Conservation (phyloP, 2,329 filamentous ascomycete species). For the Alternaria arbusti region DNA sequence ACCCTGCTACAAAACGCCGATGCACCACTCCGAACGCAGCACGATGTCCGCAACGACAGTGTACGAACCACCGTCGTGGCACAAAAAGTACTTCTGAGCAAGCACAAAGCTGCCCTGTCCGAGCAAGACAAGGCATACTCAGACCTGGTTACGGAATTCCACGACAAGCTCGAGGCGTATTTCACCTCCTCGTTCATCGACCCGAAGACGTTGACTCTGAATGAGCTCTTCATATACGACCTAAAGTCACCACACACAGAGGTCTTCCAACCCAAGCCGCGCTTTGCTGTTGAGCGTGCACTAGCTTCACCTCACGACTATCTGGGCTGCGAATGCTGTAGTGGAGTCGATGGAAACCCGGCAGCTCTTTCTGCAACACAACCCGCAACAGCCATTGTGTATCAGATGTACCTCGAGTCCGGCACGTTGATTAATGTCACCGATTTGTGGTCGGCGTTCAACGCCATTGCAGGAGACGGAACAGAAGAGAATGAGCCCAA, state of each 20-base stretch:
- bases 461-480: conserved; percentile 63
- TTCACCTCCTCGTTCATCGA: conserved; percentile 56
- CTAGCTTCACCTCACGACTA: conserved; percentile 78
- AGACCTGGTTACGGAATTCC: conserved; percentile 64
- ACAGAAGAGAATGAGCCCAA: conserved; percentile 56
- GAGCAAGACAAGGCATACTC: conserved; percentile 75
- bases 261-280: conserved; percentile 77
- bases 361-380: conserved; percentile 63
- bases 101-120: conserved; percentile 73
- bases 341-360: conserved; percentile 46
- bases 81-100: conserved; percentile 80
- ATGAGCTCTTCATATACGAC: conserved; percentile 80
- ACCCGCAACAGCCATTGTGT: conserved; percentile 75
- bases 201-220: conserved; percentile 63
- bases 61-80: conserved; percentile 79
- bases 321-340: conserved; percentile 74
- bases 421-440: conserved; percentile 78
- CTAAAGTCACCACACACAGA: conserved; percentile 71
- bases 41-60: conserved; percentile 72
- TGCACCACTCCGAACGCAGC: conserved; percentile 70
- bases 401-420: conserved; percentile 79
- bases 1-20: conserved; percentile 31
- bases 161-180: conserved; percentile 57
- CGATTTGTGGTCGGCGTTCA: conserved; percentile 81
- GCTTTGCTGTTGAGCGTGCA: conserved; percentile 72